Evolutionary conservation across 2,329 filamentous ascomycete genomes (phyloP).

Genomic region (Penicillium paneum): DNA sequence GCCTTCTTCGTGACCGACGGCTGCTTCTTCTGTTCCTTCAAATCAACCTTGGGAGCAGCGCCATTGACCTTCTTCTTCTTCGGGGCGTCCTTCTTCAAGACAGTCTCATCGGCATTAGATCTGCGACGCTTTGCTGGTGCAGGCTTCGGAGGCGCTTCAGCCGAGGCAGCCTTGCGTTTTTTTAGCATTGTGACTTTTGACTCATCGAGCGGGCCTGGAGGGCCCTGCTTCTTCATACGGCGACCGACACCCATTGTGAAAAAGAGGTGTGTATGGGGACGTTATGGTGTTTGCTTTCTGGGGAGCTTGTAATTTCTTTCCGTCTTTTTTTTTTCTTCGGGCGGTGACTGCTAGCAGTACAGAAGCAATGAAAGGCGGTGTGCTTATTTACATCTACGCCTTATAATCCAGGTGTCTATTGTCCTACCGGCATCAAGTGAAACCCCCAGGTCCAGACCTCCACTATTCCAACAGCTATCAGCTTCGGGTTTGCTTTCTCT

Average conservation of each 20-base stretch:
- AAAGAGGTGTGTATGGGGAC: constrained; percentile 16
- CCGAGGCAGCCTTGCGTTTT: constrained; percentile 79
- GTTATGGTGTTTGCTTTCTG: constrained; percentile 11
- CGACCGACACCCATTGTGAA: constrained; percentile 78
- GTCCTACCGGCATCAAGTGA: constrained; percentile 7
- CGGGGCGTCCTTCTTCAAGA: constrained; percentile 35
- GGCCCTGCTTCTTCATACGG: constrained; percentile 93
- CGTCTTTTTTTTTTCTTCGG: constrained; percentile 25
- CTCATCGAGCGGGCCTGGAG: constrained; percentile 78
- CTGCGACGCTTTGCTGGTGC: constrained; percentile 61
- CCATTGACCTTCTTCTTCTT: constrained; percentile 43
- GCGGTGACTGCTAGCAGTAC: constrained; percentile 30
- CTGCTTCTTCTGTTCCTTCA: constrained; percentile 35
- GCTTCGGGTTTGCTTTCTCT: neutral
- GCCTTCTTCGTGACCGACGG: constrained; percentile 16
- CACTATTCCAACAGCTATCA: neutral
- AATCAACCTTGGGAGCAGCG: neutral
- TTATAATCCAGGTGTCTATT: constrained; percentile 9
- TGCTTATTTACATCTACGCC: neutral
- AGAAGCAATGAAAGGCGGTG: constrained; percentile 20
- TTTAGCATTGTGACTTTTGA: constrained; percentile 56
- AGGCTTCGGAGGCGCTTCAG: constrained; percentile 49
- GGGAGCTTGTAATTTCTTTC: constrained; percentile 29
- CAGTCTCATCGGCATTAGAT: constrained; percentile 43
- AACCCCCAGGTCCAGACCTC: neutral